Evolutionary conservation across 2,329 filamentous ascomycete species (phyloP), one percentile per base, ranked within the genome.

Genomic region (Fragosphaeria purpurea): DNA sequence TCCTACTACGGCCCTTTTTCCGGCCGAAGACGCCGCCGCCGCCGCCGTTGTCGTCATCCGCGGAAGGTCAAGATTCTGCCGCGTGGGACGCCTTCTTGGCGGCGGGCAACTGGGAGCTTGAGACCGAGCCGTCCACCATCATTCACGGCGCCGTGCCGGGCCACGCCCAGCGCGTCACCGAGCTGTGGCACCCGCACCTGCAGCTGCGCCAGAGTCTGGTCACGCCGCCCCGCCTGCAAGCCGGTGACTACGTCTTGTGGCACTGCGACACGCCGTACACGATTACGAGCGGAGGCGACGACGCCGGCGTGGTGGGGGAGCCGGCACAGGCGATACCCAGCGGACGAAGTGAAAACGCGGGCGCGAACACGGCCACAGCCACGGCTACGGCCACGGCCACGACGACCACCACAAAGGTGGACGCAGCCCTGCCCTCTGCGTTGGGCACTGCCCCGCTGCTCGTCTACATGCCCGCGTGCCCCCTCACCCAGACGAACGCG

Each of bases 191-290:
- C 57, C 76, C 76, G 22, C 76, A 79, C 51, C 66, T 79, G 10
- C 67, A 73, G 59, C 68, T 79, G 44, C 69, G 73, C 52, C 66
- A 69, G 50, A 78, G 72, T 54, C 71, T 79, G 54, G 69, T 79
- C 51, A 74, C 75, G n/a, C 69, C 77, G 44, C 76, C 76, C 4
- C 74, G 72, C 8, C 62, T 79, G 42, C 72, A 73, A 53, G 70
- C 74, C 0, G 76, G 76, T 57, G 76, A 79, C 65, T 79, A 79
- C 59, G 75, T 79, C 53, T 64, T 79, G 56, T 79, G 76, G 76
- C 76, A 79, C 58, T 75, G 75, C 30, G 76, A 79, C 56, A 69
- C 77, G 53, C 71, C 75, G 7, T 79, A 79, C 61, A 74, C 76
- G 57, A 75, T 79, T 59, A 70, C 70, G 56, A 73, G 74, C 53